A percentile compares a stretch with the other conserved stretches of the same genome.
These are phyloP conservation scores for Agaricus subrufescens DNA, from an alignment of 768 basidiomycete species.

Conservation along the genomic window DNA sequence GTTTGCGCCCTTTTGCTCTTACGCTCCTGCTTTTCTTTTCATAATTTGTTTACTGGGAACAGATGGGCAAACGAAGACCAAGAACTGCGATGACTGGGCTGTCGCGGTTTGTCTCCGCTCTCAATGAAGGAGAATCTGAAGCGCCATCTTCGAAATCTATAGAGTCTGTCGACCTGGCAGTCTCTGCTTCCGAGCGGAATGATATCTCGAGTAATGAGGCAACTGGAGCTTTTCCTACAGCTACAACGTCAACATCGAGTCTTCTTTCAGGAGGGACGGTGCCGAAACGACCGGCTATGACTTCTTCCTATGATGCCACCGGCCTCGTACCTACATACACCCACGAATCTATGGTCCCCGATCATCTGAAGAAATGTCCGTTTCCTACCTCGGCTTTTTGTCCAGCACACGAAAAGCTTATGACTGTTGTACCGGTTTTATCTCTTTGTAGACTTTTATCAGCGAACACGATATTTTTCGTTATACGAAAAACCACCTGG, in stretches of 20 bases:
- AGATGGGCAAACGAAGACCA: constrained; percentile 14
- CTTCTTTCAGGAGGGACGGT: background rate
- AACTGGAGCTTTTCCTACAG: background rate
- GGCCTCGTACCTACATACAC: constrained; percentile 72
- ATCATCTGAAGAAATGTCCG: constrained; percentile 81
- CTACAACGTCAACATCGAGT: background rate
- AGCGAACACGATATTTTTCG: constrained; percentile 79
- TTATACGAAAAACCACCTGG: constrained; percentile 65
- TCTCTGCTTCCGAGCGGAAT: too few species aligned
- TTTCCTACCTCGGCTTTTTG: constrained; percentile 9
- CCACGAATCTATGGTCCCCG: constrained; percentile 62
- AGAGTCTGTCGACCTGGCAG: background rate
- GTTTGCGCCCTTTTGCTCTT: background rate
- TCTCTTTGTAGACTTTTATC: constrained; percentile 66
- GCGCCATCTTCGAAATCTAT: background rate
- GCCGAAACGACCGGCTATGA: background rate
- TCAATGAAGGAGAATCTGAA: background rate
- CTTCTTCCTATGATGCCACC: constrained; percentile 57
- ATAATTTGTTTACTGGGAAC: background rate
- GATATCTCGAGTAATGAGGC: too few species aligned
- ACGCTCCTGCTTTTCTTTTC: background rate
- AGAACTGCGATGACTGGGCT: constrained; percentile 3
- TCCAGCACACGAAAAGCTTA: background rate
- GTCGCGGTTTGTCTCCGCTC: constrained; percentile 1
- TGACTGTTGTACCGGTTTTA: background rate